Conservation (phyloP, 2,329 filamentous ascomycete species). For the Colletotrichum tabaci region DNA sequence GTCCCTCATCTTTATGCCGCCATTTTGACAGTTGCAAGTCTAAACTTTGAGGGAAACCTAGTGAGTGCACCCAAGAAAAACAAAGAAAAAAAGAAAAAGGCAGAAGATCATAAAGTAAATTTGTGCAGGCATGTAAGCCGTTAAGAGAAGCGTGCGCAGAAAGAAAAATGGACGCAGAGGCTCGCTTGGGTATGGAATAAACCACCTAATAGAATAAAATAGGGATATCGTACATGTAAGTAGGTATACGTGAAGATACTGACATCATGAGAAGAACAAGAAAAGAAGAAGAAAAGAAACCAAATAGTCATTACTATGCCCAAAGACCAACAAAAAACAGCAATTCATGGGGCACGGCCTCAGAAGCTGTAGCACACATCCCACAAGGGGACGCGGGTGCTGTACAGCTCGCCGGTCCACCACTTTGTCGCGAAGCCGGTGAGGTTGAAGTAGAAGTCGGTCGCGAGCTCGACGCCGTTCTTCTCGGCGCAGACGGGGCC, state of each 20-base stretch:
- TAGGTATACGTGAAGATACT: background rate
- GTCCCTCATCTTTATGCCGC: background rate
- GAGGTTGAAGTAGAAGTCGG: slow-evolving; percentile 49
- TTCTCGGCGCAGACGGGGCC: slow-evolving; percentile 44
- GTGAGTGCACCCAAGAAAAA: too few relatives aligned
- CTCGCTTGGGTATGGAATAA: too few relatives aligned
- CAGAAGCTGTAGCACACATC: slow-evolving; percentile 41
- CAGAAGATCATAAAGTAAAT: background rate
- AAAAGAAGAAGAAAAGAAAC: background rate
- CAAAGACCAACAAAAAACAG: too few relatives aligned
- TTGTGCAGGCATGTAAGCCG: background rate
- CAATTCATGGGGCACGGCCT: background rate
- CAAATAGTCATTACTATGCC: background rate
- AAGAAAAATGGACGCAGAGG: too few relatives aligned
- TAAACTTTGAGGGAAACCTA: background rate
- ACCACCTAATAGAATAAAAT: too few relatives aligned
- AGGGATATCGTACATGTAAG: too few relatives aligned
- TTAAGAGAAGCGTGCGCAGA: background rate
- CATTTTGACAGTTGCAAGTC: slow-evolving; percentile 11
- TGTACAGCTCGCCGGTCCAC: slow-evolving; percentile 47
- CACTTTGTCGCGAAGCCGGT: slow-evolving; percentile 47
- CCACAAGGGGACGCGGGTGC: slow-evolving; percentile 37
- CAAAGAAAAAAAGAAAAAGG: too few relatives aligned
- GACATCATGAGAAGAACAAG: background rate
- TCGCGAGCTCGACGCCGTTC: slow-evolving; percentile 45